Percentiles rank a stretch among this genome's conserved stretches.
These are phyloP conservation scores for Naegleria gruberi DNA, from an alignment of 208 protist species.

Conservation along the genomic window DNA sequence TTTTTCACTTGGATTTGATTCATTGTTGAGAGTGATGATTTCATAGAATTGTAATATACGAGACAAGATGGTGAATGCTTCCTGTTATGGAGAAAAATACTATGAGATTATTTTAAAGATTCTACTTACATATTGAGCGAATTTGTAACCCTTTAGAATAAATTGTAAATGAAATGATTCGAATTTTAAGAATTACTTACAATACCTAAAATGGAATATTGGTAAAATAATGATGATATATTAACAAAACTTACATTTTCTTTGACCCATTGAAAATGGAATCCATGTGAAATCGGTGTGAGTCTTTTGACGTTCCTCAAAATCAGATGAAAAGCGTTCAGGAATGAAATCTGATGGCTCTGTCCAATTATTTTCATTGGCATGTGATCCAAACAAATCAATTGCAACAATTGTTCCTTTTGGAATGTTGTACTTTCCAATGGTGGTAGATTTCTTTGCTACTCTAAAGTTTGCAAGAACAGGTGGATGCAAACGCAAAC, in stretches of 20 bases:
- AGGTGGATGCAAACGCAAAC: neutral
- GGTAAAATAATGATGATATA: too few relatives aligned
- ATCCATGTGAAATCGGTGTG: neutral
- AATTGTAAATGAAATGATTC: too few relatives aligned
- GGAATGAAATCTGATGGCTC: too few relatives aligned
- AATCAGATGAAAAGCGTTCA: too few relatives aligned
- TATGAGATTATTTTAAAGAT: too few relatives aligned
- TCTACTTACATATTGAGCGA: constrained; percentile 1
- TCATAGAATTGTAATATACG: neutral
- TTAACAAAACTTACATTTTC: too few relatives aligned
- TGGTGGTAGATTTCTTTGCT: neutral
- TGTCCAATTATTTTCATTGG: too few relatives aligned
- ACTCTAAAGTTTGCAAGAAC: neutral
- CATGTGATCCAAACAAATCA: too few relatives aligned
- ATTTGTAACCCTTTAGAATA: neutral
- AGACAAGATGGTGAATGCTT: neutral
- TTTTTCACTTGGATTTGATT: neutral
- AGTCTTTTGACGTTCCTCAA: neutral
- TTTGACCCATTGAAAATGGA: neutral
- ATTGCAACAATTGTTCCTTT: too few relatives aligned
- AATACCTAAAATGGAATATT: too few relatives aligned
- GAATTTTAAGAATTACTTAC: too few relatives aligned
- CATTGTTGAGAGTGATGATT: neutral
- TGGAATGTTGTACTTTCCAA: neutral
- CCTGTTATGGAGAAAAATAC: too few relatives aligned